Evolutionary conservation across 2,329 filamentous ascomycete genomes (phyloP).

Genomic region (Emergomyces africanus): DNA sequence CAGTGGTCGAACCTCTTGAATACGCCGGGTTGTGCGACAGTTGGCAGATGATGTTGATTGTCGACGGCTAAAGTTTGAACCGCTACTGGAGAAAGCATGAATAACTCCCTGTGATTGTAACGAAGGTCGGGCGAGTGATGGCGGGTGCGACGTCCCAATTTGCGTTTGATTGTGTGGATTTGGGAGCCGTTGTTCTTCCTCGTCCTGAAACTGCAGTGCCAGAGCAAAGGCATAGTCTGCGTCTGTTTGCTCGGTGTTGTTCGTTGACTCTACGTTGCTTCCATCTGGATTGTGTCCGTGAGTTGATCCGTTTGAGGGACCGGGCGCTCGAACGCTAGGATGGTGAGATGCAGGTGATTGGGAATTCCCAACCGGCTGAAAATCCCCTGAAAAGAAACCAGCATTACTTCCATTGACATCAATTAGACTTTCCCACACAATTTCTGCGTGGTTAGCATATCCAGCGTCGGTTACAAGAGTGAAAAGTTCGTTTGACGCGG

Average conservation of each 20-base stretch:
- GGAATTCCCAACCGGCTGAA: slow-evolving; percentile 62
- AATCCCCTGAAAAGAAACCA: slow-evolving; percentile 83
- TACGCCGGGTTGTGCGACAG: slow-evolving; percentile 16
- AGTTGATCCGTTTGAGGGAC: slow-evolving; percentile 2
- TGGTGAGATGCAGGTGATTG: slow-evolving; percentile 17
- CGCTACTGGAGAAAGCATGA: neutral
- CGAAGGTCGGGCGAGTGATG: neutral
- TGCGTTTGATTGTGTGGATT: slow-evolving; percentile 28
- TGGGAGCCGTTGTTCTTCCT: slow-evolving; percentile 70
- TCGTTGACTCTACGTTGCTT: slow-evolving; percentile 25
- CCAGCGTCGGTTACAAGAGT: slow-evolving; percentile 88
- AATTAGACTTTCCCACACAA: slow-evolving; percentile 89
- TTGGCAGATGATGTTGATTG: slow-evolving; percentile 11
- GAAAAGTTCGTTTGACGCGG: slow-evolving; percentile 59
- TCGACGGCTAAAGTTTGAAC: slow-evolving; percentile 13
- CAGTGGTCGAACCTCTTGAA: slow-evolving; percentile 26
- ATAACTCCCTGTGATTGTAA: neutral
- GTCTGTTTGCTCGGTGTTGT: slow-evolving; percentile 53
- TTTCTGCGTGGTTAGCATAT: slow-evolving; percentile 73
- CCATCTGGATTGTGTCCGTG: neutral
- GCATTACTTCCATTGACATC: slow-evolving; percentile 75
- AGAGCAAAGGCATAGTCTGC: slow-evolving; percentile 73
- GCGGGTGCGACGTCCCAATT: slow-evolving; percentile 7
- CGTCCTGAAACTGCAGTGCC: slow-evolving; percentile 84
- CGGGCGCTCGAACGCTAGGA: slow-evolving; percentile 18